phyloP scores from a whole-genome alignment of 176 grass and related monocot species.

The Puccinellia tenuiflora region DNA sequence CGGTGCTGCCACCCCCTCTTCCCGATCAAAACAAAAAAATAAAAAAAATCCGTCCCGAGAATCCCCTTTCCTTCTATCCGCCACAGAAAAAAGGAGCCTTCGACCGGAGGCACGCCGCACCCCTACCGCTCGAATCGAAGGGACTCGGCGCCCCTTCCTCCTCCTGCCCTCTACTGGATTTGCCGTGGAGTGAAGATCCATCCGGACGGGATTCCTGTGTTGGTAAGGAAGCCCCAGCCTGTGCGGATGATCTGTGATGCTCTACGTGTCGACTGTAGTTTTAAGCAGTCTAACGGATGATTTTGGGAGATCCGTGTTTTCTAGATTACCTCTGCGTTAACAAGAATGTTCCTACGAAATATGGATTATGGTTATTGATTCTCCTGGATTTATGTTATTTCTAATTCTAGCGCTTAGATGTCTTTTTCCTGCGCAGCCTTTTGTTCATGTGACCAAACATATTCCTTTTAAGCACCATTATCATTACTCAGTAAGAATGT shows the following conservation, averaged over 20 bases:
- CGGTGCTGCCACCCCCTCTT: too few species aligned
- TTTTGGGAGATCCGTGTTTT: not conserved
- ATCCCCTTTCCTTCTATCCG: not conserved
- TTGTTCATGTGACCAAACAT: not conserved
- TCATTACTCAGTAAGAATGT: not conserved
- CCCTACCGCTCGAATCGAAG: not conserved
- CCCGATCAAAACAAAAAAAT: too few species aligned
- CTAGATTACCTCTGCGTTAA: not conserved
- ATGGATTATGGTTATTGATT: not conserved
- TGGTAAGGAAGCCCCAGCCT: not conserved
- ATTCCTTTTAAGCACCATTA: not conserved
- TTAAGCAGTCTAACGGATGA: not conserved
- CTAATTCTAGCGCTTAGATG: not conserved
- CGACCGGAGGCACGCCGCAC: not conserved
- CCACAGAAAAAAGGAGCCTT: not conserved
- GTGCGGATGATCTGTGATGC: not conserved
- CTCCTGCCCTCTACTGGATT: not conserved
- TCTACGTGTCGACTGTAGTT: not conserved
- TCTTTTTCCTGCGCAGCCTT: not conserved
- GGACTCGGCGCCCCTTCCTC: not conserved
- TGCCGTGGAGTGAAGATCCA: not conserved
- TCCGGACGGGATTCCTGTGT: not conserved
- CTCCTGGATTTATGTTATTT: not conserved
- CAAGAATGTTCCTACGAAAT: not conserved
- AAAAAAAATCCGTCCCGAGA: not conserved